Conservation (phyloP, 2,329 filamentous ascomycete genomes). For the Fusarium oxysporum region DNA sequence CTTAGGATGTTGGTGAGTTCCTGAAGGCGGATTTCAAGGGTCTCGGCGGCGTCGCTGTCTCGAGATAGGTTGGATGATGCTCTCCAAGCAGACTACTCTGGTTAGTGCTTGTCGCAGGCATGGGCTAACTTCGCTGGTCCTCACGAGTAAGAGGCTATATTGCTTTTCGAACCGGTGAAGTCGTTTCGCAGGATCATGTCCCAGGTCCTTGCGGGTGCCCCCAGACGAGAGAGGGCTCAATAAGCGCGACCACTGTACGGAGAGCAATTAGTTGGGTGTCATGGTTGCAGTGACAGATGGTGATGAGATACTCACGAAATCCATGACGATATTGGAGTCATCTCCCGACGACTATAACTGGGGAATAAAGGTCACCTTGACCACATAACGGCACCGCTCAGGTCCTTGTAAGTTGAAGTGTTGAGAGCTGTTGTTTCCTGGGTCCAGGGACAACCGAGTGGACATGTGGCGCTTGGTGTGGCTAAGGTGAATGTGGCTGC, state of each 20-base stretch:
- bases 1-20: constrained; percentile 78
- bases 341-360: constrained; percentile 50
- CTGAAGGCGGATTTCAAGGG: constrained; percentile 71
- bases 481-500: constrained; percentile 14
- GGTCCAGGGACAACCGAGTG: constrained; percentile 6
- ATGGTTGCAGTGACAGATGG: background rate
- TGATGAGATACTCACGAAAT: constrained; percentile 62
- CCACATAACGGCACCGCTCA: constrained; percentile 34
- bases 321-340: constrained; percentile 64
- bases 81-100: constrained; percentile 66
- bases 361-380: constrained; percentile 27
- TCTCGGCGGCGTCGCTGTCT: constrained; percentile 72
- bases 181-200: constrained; percentile 72
- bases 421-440: constrained; percentile 38
- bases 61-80: constrained; percentile 69
- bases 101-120: constrained; percentile 20
- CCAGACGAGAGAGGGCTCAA: constrained; percentile 71
- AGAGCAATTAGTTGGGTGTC: constrained; percentile 30
- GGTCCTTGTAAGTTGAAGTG: constrained; percentile 38
- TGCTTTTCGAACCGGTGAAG: constrained; percentile 75
- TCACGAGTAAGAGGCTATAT: constrained; percentile 71
- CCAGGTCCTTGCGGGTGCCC: constrained; percentile 67
- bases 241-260: constrained; percentile 72
- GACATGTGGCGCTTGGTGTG: constrained; percentile 26
- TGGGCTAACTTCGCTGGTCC: constrained; percentile 29